Evolutionary conservation across 768 basidiomycete species (phyloP).

Genomic region (Phlegmacium glaucopus): DNA sequence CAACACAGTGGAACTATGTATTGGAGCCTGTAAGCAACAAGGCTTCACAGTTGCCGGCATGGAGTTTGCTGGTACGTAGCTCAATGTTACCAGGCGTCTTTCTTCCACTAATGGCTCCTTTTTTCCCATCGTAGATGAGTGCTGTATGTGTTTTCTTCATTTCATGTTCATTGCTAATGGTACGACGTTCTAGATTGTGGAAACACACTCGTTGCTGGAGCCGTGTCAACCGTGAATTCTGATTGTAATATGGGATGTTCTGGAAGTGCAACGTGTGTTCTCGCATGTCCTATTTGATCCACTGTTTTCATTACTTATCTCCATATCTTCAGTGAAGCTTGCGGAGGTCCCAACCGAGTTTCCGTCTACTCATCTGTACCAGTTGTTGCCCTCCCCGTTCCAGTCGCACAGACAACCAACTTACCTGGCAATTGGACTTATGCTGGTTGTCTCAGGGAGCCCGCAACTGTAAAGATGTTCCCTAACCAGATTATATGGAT

Average conservation of each 20-base stretch:
- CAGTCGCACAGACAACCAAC: constrained; percentile 47
- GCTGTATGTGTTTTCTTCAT: constrained; percentile 33
- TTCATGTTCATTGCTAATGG: not conserved
- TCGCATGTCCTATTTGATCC: not conserved
- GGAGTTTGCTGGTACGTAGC: constrained; percentile 56
- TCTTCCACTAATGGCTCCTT: not conserved
- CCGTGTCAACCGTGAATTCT: constrained; percentile 41
- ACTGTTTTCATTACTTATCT: constrained; percentile 2
- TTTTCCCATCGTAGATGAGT: constrained; percentile 28
- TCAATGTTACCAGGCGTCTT: not conserved
- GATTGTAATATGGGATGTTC: constrained; percentile 74
- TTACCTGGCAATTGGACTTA: constrained; percentile 67
- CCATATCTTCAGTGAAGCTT: constrained; percentile 47
- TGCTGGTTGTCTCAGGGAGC: constrained; percentile 69
- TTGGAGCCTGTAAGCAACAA: constrained; percentile 48
- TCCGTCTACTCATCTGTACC: constrained; percentile 59
- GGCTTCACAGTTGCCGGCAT: constrained; percentile 67
- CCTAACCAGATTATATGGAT: constrained; percentile 57
- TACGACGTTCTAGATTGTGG: constrained; percentile 56
- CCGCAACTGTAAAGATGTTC: constrained; percentile 42
- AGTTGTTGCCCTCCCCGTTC: constrained; percentile 57
- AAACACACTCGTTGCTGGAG: constrained; percentile 58
- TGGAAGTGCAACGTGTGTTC: constrained; percentile 59
- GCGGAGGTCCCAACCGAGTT: constrained; percentile 70
- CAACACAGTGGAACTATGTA: constrained; percentile 62